Evolutionary conservation across 192 early-diverging fungal genomes (phyloP).

Genomic region (Funneliformis geosporum): DNA sequence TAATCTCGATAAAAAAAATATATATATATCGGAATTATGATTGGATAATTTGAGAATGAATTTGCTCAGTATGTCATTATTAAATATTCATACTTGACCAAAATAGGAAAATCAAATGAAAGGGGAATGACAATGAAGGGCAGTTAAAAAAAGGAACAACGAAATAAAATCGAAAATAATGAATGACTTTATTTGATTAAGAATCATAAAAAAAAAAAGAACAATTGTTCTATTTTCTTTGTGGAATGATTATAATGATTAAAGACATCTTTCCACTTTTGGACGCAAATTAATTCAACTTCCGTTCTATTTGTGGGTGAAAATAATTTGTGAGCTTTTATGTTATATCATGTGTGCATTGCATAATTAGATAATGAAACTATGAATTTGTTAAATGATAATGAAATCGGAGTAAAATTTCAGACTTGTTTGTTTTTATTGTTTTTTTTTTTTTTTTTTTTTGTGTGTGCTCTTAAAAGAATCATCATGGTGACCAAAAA

Average conservation of each 20-base stretch:
- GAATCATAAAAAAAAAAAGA: not conserved
- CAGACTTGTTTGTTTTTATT: not conserved
- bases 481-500: not conserved
- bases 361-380: not conserved
- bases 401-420: not conserved
- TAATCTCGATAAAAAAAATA: no score
- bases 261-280: not conserved
- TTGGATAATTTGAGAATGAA: no score
- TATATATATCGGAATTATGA: no score
- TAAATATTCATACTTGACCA: no score
- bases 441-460: not conserved
- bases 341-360: not conserved
- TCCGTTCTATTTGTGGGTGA: not conserved
- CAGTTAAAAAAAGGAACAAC: not conserved
- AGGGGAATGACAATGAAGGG: not conserved
- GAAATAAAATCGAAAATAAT: not conserved
- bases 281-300: not conserved
- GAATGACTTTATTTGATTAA: not conserved
- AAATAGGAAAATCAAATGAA: no score
- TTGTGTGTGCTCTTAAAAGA: not conserved
- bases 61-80: no score
- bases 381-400: no score
- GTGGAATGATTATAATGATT: not conserved
- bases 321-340: not conserved
- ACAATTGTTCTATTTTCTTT: not conserved